Base-by-base conservation (phyloP, 116 monocot species). In the Zostera marina region DNA sequence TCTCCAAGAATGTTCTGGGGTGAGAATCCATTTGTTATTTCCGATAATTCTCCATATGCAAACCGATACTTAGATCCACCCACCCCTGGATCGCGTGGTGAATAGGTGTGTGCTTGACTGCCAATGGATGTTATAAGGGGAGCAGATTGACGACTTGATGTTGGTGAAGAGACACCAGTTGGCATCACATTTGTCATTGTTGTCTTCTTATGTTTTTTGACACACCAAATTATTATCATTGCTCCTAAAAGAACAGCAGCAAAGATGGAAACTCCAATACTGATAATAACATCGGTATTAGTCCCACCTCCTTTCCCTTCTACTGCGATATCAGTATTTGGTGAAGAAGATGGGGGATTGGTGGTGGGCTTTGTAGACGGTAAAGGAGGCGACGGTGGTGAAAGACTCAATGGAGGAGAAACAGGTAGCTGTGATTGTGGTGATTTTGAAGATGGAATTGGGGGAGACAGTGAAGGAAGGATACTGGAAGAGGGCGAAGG, bases 1-100 rank as follows among this genome's bases (percentile, higher is more conserved):
- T 63, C 22, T 12, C 70, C 70, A 32, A 70, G 44, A n/a, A 70
- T 15, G 63, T 70, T 70, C 1, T 70, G 49, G 11, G 47, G 22
- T 5, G 57, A 56, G 51, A 70, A 70, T 5, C 57, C 70, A 57
- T 63, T 42, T 43, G 70, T 70, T 12, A 41, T 47, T 9, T 26
- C 44, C 16, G 54, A 41, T 16, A 70, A 49, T 41, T 70, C 63
- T 26, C 58, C 42, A 5, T 63, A 63, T 39, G 48, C 49, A 53
- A 70, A 70, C 47, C 40, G 39, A 8, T 42, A 26, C 20, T 55
- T 69, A 0, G 69, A 70, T 48, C 42, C 19, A 39, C 56, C 57
- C 7, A 57, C 12, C 8, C 57, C 70, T 32, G 53, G 11, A 19
- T 42, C 58, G 41, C 43, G 8, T 40, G 69, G 40, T 16, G 69